These are phyloP conservation scores for Thinopyrum obtusiflorum DNA, from an alignment of 202 grass and related monocot genomes.

Conservation along the genomic window DNA sequence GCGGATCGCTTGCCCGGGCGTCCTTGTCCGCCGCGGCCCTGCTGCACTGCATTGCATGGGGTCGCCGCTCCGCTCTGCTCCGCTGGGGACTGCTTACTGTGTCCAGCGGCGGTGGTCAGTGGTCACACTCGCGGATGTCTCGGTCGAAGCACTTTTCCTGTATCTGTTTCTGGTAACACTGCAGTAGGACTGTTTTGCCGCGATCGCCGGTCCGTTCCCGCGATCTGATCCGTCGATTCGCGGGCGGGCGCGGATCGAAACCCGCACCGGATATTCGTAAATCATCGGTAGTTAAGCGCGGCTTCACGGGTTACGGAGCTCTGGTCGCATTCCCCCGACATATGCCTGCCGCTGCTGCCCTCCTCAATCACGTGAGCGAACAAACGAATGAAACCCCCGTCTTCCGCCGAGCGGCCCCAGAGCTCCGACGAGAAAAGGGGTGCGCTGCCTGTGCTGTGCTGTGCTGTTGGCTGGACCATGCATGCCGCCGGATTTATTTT, in stretches of 20 bases:
- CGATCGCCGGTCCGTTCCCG: too few relatives aligned
- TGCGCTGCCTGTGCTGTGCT: not conserved
- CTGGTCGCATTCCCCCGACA: constrained; percentile 1
- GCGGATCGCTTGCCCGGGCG: constrained; percentile 37
- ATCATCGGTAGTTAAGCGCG: too few relatives aligned
- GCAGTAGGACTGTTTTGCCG: not conserved
- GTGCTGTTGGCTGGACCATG: not conserved
- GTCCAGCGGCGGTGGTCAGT: not conserved
- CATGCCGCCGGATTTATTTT: too few relatives aligned
- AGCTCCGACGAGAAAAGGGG: too few relatives aligned
- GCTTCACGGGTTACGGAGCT: not conserved
- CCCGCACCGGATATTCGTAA: not conserved
- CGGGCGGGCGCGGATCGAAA: constrained; percentile 4
- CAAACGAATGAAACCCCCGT: not conserved
- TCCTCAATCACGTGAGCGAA: constrained; percentile 34
- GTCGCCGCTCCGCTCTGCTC: not conserved
- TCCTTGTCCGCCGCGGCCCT: not conserved
- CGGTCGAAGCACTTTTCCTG: not conserved
- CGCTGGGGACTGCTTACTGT: not conserved
- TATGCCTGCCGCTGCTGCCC: not conserved
- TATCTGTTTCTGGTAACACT: not conserved
- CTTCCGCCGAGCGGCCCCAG: constrained; percentile 26
- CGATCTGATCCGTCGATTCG: not conserved
- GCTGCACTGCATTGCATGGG: not conserved
- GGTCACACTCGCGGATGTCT: not conserved